Evolutionary conservation across 1,284 basidiomycete genomes (phyloP).

Genomic region (Ganoderma multipileum): DNA sequence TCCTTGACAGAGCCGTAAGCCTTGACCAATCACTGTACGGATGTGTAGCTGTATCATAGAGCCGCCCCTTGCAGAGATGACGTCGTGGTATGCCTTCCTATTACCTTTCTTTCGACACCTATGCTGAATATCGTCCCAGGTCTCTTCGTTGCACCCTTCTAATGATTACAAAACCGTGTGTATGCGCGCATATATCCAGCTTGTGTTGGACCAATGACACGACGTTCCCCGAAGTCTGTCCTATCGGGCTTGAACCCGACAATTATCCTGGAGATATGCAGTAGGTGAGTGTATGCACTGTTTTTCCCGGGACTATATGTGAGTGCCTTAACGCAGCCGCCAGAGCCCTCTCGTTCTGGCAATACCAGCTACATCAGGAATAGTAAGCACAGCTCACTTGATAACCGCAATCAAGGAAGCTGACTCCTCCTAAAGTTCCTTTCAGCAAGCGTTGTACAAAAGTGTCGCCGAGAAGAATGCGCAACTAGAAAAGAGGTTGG

Average conservation of each 20-base stretch:
- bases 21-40: constrained; percentile 3
- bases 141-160: constrained; percentile 79
- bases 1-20: constrained; percentile 76
- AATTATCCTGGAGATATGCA: constrained; percentile 80
- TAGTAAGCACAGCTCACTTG: constrained; percentile 50
- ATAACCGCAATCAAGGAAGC: background rate
- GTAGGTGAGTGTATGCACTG: constrained; percentile 55
- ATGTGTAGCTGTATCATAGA: background rate
- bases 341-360: constrained; percentile 86
- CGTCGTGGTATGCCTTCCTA: constrained; percentile 62
- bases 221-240: constrained; percentile 64
- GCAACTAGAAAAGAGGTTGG: constrained; percentile 81
- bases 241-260: constrained; percentile 78
- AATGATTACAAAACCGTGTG: constrained; percentile 84
- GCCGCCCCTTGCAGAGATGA: constrained; percentile 68
- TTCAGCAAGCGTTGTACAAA: constrained; percentile 80
- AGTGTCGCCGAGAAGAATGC: constrained; percentile 82
- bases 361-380: constrained; percentile 87
- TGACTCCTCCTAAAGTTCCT: constrained; percentile 56
- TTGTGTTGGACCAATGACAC: background rate
- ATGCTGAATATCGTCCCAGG: constrained; percentile 45
- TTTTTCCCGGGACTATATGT: background rate
- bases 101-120: too few species aligned
- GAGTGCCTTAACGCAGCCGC: background rate
- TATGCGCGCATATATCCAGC: constrained; percentile 40